Evolutionary conservation across 805 yeast species (phyloP).

Genomic region (Schizosaccharomyces osmophilus): DNA sequence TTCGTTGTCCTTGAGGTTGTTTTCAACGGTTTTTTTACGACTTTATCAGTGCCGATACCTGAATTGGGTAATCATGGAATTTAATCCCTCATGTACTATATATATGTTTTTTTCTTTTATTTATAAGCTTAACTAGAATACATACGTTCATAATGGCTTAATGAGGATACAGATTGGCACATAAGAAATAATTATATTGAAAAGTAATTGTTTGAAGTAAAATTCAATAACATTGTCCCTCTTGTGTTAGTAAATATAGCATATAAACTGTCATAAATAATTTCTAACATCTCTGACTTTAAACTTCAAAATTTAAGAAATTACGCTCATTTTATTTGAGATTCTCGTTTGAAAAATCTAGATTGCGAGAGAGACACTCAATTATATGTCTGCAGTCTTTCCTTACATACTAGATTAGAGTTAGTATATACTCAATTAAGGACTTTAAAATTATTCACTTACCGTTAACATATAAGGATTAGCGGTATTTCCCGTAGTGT

Average conservation of each 20-base stretch:
- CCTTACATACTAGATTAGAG: not conserved
- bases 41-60: too few relatives aligned
- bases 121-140: too few relatives aligned
- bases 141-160: not conserved
- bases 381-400: not conserved
- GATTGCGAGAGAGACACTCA: not conserved
- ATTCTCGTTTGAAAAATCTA: not conserved
- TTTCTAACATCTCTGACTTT: not conserved
- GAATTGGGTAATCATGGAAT: too few relatives aligned
- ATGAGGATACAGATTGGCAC: conserved; percentile 10
- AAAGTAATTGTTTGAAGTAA: too few relatives aligned
- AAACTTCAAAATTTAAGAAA: too few relatives aligned
- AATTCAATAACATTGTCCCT: not conserved
- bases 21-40: too few relatives aligned
- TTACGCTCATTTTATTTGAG: not conserved
- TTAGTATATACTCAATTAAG: not conserved
- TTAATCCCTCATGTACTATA: too few relatives aligned
- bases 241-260: not conserved
- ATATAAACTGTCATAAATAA: not conserved
- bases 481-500: conserved; percentile 39
- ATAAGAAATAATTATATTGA: not conserved
- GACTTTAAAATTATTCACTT: not conserved
- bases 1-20: too few relatives aligned
- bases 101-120: too few relatives aligned
- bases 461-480: conserved; percentile 74